Base-by-base conservation (phyloP, 1,284 basidiomycete species). In the Irpex rosettiformis region DNA sequence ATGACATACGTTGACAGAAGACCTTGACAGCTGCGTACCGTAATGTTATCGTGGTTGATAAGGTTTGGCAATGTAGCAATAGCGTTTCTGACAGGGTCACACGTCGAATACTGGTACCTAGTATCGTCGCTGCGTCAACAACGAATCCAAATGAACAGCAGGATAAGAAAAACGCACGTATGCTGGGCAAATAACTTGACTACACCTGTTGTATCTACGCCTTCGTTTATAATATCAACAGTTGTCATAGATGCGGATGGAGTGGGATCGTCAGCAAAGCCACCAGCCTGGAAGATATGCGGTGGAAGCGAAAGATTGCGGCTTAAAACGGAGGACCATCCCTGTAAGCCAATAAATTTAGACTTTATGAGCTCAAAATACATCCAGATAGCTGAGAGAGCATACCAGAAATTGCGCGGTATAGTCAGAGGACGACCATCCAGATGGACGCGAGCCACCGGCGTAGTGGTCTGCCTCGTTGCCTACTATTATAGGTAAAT, bases 71-170 rank as follows among this genome's bases (percentile, higher is more conserved):
- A 57, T 2, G 71, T 75, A 0, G 72, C 71, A 18, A 70, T 69
- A 3, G 71, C 71, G 60, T 75, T 67, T 13, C 73, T 61, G 6
- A 59, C 64, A 0, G 73, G 70, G 59, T 75, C 73, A 59, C 73
- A 75, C 8, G 73, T 75, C 25, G 73, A 74, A 57, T 73, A 74
- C 58, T 73, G 73, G 61, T 75, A 75, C 33, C 72, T 74, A 52
- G 8, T 22, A 48, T 7, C 37, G 7, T 48, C 5, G 27, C 4
- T 52, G 21, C n/a, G 47, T 16, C 29, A 16, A 4, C 55, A 29
- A 49, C 52, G 27, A n/a, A 28, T 7, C 45, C 7, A 22, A n/a
- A 18, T n/a, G 16, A 45, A 22, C n/a, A n/a, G n/a, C n/a, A n/a
- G n/a, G n/a, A 45, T 18, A 2, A 8, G 43, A 45, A 45, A 4